These are phyloP conservation scores for Inonotus obliquus DNA, from an alignment of 1,284 basidiomycete species.

Conservation along the genomic window DNA sequence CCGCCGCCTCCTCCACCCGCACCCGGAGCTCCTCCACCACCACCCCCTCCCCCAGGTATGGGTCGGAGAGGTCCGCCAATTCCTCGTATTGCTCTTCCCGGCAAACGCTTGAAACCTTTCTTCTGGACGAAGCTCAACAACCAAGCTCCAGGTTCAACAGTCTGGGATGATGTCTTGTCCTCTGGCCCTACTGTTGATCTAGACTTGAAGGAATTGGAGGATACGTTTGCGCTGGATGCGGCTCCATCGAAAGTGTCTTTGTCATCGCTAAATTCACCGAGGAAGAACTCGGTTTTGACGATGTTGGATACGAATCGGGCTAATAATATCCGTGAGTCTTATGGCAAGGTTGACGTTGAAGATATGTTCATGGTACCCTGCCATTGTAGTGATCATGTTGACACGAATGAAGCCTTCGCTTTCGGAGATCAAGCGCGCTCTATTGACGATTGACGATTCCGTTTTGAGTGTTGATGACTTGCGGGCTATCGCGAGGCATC, in stretches of 20 bases:
- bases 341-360: neutral
- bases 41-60: constrained; percentile 29
- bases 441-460: constrained; percentile 68
- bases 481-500: constrained; percentile 64
- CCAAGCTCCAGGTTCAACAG: constrained; percentile 43
- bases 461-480: constrained; percentile 67
- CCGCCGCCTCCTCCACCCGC: constrained; percentile 28
- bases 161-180: constrained; percentile 63
- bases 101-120: constrained; percentile 76
- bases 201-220: constrained; percentile 67
- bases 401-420: constrained; percentile 65
- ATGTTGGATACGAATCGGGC: constrained; percentile 79
- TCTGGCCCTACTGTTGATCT: constrained; percentile 35
- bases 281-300: constrained; percentile 58
- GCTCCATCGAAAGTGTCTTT: constrained; percentile 39
- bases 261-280: constrained; percentile 36
- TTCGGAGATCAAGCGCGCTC: constrained; percentile 58
- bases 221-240: constrained; percentile 66
- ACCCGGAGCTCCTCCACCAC: constrained; percentile 30
- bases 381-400: constrained; percentile 70
- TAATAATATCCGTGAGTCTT: constrained; percentile 68
- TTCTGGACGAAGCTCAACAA: constrained; percentile 82
- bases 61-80: constrained; percentile 23
- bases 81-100: constrained; percentile 34
- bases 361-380: neutral